Evolutionary conservation across 2,329 filamentous ascomycete species (phyloP), one percentile per base, ranked within the genome.

Genomic region (Penicillium frequentans): DNA sequence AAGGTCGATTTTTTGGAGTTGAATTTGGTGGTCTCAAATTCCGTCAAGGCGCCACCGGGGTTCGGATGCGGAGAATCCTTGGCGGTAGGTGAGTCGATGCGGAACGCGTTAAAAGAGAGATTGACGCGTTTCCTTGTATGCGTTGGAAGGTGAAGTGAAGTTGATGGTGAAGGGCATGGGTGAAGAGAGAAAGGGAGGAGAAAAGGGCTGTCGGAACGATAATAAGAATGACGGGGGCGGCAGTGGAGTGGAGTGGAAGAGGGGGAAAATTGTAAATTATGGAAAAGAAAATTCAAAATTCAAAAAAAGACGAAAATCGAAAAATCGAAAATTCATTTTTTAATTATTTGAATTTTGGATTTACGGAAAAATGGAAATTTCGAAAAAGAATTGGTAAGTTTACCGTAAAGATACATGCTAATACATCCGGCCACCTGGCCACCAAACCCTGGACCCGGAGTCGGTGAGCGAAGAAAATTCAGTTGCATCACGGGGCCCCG

Each of bases 181-280:
- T 56, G 57, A 56, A 35, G 56, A 52, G 55, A 60, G 59, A 55
- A 61, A 59, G 58, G 54, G 54, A 58, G 50, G 58, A 66, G 57
- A 48, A 50, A 59, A 57, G 55, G 55, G 50, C 43, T 37, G 54
- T 58, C 56, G 59, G 55, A 62, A 63, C 62, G 64, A 68, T 64
- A 67, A 67, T 66, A 66, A 66, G 65, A 62, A 62, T 64, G 66
- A 65, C 57, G 62, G 66, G 62, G 66, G 62, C 64, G 64, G 64
- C 59, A 61, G 59, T 60, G 60, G 58, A 65, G 57, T 64, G 59
- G 61, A 60, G 58, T 57, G 63, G 58, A 63, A 61, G 63, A 63
- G 62, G 59, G 63, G 61, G 67, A 60, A 61, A 60, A 62, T 46
- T 35, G 39, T 49, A 62, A 54, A 53, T 46, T 43, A 31, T 43